Base-by-base conservation (phyloP, 2,329 filamentous ascomycete genomes). In the Alternaria brassicicola region DNA sequence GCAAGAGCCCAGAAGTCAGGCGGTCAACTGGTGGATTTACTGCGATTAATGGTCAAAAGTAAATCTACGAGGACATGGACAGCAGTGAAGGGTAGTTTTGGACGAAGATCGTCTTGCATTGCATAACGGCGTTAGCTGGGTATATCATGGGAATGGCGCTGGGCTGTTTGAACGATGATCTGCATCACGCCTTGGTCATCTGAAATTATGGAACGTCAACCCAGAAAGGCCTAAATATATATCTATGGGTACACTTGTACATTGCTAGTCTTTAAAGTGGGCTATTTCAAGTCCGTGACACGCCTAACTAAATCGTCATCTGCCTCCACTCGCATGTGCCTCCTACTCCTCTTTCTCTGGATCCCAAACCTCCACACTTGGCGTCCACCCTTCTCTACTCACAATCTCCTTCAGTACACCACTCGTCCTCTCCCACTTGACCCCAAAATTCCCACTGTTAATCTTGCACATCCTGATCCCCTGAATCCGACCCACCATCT, bases 381-480 rank as follows among this genome's bases (percentile, higher is more conserved):
- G 57, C 25, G 36, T 50, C 67, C 66, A 70, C 21, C 64, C 62
- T 17, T 70, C 68, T 58, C 66, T 57, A 36, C 73, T 36, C 8
- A 41, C 57, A 48, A 76, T 63, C 1, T 55, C 57, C 57, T 68
- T 52, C 28, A 88, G 51, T 1, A 83, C 71, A 5, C 59, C 64
- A 55, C 76, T 78, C 0, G 84, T 86, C 31, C 75, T 68, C 54
- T 77, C 71, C 86, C 86, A 88, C 12, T 79, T 75, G 25, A 88
- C 84, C 0, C 73, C 76, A 68, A 88, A 88, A 31, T 83, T 71
- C 0, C 84, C 86, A 25, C 84, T 82, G 66, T 88, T 88, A 63
- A 88, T 85, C 57, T 80, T 80, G 62, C 83, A 84, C 54, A 84
- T 82, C 57, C 80, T 79, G 0, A 86, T 61, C 15, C 64, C 59